Base-by-base conservation (phyloP, 1,284 basidiomycete genomes). In the Cryptococcus neoformans region DNA sequence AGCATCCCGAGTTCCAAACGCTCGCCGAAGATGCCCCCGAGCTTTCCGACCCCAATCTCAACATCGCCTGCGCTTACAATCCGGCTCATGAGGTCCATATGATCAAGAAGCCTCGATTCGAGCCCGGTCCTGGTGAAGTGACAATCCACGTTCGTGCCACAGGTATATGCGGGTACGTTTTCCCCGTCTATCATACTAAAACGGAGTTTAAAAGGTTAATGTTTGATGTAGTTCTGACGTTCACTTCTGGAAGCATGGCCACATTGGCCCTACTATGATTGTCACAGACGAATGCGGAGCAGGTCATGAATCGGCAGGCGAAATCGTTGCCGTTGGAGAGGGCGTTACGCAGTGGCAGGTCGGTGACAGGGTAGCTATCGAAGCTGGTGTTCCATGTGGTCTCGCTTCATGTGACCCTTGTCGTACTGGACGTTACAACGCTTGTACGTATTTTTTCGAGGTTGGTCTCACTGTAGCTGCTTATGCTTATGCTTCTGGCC, bases 171-270 rank as follows among this genome's bases (percentile, higher is more conserved):
- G 79, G 79, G 67, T 77, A 60, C 66, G 76, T 62, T 12, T 39
- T 49, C 21, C n/a, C 36, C 36, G 35, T 48, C 37, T 37, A n/a
- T 46, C 21, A 14, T 28, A 44, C 42, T 12, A 28, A 44, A n/a
- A 14, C 28, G n/a, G 17, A 41, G 37, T 14, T 41, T 6, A 16
- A 3, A 44, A 17, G 28, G 34, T 9, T 21, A 28, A 38, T 40
- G n/a, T 50, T 9, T 36, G 7, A n/a, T n/a, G 28, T 58, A 77
- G 76, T 9, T 79, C 76, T 28, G 80, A 81, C 62, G 80, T 81
- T 1, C 81, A 81, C 64, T 81, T 81, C 63, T 81, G 79, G 80
- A 79, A 81, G 67, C 81, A 82, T 61, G 81, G 78, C 34, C 68
- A 72, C 21, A 78, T 79, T 48, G 78, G 70, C 44, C 70, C 73